These are phyloP conservation scores for Aspergillus sp. DNA, from an alignment of 2,329 filamentous ascomycete species.

Conservation along the genomic window DNA sequence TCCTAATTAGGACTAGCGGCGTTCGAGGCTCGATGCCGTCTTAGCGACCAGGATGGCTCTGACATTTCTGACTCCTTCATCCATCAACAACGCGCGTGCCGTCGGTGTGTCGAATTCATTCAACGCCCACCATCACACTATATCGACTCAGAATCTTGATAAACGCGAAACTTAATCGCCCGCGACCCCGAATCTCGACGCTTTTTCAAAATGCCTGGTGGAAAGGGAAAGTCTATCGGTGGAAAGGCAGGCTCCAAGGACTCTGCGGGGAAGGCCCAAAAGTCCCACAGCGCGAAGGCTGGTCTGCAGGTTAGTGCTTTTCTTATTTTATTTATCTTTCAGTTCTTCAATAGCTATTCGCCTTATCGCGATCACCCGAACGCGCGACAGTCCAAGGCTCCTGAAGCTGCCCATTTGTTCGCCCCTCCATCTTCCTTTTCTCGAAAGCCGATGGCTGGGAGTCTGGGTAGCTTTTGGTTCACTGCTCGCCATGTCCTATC, in stretches of 20 bases:
- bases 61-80: slow-evolving; percentile 44
- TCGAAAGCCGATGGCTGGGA: background rate
- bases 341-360: background rate
- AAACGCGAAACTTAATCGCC: slow-evolving; percentile 27
- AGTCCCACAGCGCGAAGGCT: slow-evolving; percentile 89
- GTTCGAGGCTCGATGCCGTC: slow-evolving; percentile 26
- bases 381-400: background rate
- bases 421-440: slow-evolving; percentile 2
- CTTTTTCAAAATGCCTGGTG: slow-evolving; percentile 66
- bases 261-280: slow-evolving; percentile 83
- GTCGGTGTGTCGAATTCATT: slow-evolving; percentile 27
- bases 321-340: background rate
- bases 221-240: slow-evolving; percentile 90
- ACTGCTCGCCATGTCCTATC: background rate
- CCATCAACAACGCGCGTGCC: slow-evolving; percentile 45
- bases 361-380: slow-evolving; percentile 1
- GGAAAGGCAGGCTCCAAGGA: slow-evolving; percentile 89
- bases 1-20: slow-evolving; percentile 40
- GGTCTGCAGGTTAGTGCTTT: slow-evolving; percentile 79
- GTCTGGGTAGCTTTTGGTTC: background rate
- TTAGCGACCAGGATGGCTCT: slow-evolving; percentile 38
- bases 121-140: slow-evolving; percentile 27
- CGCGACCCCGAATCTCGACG: slow-evolving; percentile 26
- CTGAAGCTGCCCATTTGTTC: background rate
- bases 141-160: slow-evolving; percentile 21